Evolutionary conservation across 129 eudicot species (phyloP).

Genomic region (Smallanthus sonchifolius): DNA sequence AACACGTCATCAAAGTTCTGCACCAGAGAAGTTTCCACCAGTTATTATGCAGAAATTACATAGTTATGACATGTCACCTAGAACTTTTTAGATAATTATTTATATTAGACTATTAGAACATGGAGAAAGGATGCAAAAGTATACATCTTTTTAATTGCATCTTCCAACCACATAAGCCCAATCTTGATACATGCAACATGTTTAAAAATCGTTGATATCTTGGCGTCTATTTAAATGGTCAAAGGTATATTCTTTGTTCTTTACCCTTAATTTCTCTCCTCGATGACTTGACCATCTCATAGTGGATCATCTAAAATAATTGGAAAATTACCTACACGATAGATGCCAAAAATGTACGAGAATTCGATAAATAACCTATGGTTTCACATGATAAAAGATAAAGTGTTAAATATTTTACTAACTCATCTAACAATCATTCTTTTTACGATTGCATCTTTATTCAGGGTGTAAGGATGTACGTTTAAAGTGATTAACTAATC

Average conservation of each 20-base stretch:
- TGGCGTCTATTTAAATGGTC: background rate
- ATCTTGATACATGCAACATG: background rate
- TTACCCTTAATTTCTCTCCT: background rate
- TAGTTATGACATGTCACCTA: background rate
- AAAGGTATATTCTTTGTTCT: background rate
- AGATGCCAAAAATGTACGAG: background rate
- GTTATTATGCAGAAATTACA: background rate
- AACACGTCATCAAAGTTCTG: conserved; percentile 97
- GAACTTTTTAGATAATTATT: too few species aligned
- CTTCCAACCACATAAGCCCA: background rate
- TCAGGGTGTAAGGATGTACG: background rate
- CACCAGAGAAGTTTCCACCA: conserved; percentile 21
- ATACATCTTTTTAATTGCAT: background rate
- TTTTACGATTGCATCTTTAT: background rate
- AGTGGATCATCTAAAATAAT: background rate
- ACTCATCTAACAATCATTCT: background rate
- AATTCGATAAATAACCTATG: background rate
- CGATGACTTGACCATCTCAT: background rate
- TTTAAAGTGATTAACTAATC: background rate
- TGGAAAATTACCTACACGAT: background rate
- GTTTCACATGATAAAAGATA: background rate
- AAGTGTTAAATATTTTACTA: background rate
- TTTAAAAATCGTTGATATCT: background rate
- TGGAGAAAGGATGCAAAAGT: background rate
- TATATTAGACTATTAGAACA: background rate